Evolutionary conservation across 768 basidiomycete species (phyloP).

Genomic region (Tylopilus felleus): DNA sequence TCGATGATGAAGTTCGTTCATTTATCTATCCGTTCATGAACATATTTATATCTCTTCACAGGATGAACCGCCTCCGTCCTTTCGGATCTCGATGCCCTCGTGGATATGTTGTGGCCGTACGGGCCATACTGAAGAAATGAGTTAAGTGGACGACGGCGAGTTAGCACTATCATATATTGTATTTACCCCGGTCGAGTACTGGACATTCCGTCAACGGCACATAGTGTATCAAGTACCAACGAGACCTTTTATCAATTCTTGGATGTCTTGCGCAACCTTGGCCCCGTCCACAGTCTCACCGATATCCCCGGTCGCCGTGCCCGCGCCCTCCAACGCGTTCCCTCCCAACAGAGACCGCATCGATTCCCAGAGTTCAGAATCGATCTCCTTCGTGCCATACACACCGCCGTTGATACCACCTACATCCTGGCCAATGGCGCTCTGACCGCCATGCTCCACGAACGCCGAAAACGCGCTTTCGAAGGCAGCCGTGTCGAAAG

Average conservation of each 20-base stretch:
- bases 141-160: too few relatives aligned
- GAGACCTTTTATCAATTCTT: conserved; percentile 40
- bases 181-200: too few relatives aligned
- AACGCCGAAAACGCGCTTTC: conserved; percentile 18
- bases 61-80: too few relatives aligned
- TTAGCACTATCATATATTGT: too few relatives aligned
- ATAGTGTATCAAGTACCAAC: conserved; percentile 5
- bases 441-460: conserved; percentile 14
- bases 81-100: too few relatives aligned
- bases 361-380: conserved; percentile 56
- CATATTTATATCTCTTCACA: too few relatives aligned
- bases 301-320: background rate
- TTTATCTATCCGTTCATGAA: too few relatives aligned
- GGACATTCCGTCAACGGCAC: too few relatives aligned
- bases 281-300: background rate
- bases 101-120: too few relatives aligned
- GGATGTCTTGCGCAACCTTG: conserved; percentile 42
- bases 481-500: conserved; percentile 14
- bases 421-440: conserved; percentile 3
- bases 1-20: too few relatives aligned
- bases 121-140: too few relatives aligned
- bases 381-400: conserved; percentile 37
- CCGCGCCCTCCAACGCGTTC: conserved; percentile 25
- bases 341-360: conserved; percentile 45
- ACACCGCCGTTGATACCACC: conserved; percentile 16